Conservation (phyloP, 441 rosid species). For the Geranium incanum region DNA sequence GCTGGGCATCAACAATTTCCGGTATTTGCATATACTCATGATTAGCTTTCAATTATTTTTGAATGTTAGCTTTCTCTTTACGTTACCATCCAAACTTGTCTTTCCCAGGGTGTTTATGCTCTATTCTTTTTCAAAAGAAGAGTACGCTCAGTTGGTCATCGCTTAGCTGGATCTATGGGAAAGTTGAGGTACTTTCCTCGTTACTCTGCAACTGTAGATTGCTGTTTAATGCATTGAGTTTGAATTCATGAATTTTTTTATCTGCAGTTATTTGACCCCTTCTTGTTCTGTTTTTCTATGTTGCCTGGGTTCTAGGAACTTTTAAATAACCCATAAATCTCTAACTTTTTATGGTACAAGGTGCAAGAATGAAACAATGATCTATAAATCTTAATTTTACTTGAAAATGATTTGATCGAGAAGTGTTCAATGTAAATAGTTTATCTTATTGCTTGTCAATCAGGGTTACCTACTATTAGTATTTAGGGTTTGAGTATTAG, state of each 20-base stretch:
- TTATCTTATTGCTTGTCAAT: background rate
- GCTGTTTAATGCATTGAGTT: background rate
- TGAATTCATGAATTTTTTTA: background rate
- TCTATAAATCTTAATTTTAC: background rate
- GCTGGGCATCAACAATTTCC: slow-evolving; percentile 89
- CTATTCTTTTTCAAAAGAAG: slow-evolving; percentile 86
- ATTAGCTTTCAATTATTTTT: slow-evolving; percentile 17
- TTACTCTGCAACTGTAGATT: background rate
- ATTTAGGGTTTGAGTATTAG: too few species aligned
- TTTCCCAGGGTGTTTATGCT: slow-evolving; percentile 79
- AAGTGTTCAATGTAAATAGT: background rate
- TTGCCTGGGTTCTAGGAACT: background rate
- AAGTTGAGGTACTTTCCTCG: slow-evolving; percentile 62
- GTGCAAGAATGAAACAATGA: slow-evolving; percentile 2
- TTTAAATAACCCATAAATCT: background rate
- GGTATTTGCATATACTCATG: slow-evolving; percentile 36
- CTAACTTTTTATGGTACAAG: background rate
- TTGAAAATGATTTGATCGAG: background rate
- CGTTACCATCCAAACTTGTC: slow-evolving; percentile 20
- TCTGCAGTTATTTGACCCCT: background rate
- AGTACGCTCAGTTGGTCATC: slow-evolving; percentile 79
- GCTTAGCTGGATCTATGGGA: slow-evolving; percentile 84
- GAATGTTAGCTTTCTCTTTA: slow-evolving; percentile 9
- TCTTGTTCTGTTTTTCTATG: background rate
- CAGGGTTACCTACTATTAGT: too few species aligned